Conservation (phyloP, 768 basidiomycete species). For the Phaeotremella fagi region DNA sequence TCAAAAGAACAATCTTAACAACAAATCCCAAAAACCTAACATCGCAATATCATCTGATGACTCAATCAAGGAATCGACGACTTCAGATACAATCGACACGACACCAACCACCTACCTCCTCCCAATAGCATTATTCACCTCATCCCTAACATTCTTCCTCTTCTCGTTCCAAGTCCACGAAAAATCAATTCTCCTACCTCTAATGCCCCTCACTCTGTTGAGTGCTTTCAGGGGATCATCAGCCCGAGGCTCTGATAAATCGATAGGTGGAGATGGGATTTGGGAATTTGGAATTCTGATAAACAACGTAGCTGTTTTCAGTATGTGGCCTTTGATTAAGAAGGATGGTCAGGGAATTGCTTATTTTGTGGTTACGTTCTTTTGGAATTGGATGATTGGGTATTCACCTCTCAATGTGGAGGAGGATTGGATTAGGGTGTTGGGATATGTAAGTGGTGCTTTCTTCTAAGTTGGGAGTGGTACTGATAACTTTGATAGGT, state of each 20-base stretch:
- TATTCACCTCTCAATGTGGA: slow-evolving; percentile 21
- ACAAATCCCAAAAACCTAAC: background rate
- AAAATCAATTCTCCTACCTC: slow-evolving; percentile 79
- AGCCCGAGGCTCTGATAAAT: slow-evolving; percentile 35
- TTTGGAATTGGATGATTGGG: slow-evolving; percentile 83
- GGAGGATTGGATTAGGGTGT: background rate
- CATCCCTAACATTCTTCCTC: slow-evolving; percentile 86
- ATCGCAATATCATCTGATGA: background rate
- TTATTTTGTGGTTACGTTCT: slow-evolving; percentile 61
- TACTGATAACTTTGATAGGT: slow-evolving; percentile 47
- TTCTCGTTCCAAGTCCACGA: slow-evolving; percentile 97
- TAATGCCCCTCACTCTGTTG: slow-evolving; percentile 76
- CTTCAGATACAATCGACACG: slow-evolving; percentile 4
- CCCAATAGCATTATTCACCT: slow-evolving; percentile 71
- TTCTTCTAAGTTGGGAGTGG: background rate
- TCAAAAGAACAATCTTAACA: background rate
- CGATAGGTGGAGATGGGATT: slow-evolving; percentile 50
- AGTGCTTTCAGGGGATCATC: slow-evolving; percentile 47
- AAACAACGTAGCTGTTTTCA: slow-evolving; percentile 82
- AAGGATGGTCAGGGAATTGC: slow-evolving; percentile 71
- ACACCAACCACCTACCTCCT: slow-evolving; percentile 60
- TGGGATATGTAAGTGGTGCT: slow-evolving; percentile 12
- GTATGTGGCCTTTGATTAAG: slow-evolving; percentile 88
- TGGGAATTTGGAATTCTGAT: slow-evolving; percentile 69
- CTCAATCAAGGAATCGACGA: no score